A percentile compares a stretch with the other conserved stretches of the same genome.
phyloP scores from a whole-genome alignment of 495 filamentous ascomycete genomes.

The Penicillium paradoxum region DNA sequence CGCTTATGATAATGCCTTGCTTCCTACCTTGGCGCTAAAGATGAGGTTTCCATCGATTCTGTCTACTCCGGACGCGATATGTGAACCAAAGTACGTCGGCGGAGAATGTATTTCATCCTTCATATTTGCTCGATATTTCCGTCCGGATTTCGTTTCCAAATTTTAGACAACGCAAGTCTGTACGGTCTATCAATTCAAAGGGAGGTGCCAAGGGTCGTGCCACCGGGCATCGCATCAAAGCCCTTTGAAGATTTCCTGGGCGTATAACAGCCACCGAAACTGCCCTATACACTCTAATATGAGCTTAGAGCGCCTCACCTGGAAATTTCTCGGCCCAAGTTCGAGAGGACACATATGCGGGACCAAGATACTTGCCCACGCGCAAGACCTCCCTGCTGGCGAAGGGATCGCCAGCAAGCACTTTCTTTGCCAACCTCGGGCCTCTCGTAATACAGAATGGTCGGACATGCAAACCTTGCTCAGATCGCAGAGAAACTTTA shows the following conservation, averaged over 20 bases:
- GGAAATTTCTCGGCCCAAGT: background rate
- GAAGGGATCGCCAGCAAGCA: no score
- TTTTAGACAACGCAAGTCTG: background rate
- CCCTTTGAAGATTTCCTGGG: background rate
- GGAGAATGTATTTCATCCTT: no score
- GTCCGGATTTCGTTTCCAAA: no score
- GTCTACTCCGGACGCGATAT: no score
- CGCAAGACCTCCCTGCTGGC: no score
- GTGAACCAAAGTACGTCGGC: no score
- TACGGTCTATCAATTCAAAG: background rate
- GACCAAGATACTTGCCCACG: no score
- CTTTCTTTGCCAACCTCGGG: no score
- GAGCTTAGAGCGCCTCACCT: background rate
- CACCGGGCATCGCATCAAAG: background rate
- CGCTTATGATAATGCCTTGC: background rate
- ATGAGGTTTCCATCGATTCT: no score
- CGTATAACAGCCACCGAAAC: background rate
- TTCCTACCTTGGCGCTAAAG: background rate
- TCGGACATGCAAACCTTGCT: background rate
- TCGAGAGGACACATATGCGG: no score
- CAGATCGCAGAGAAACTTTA: background rate
- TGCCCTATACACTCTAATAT: background rate
- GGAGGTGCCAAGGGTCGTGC: background rate
- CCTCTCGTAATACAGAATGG: no score
- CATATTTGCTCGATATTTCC: background rate